Conservation (phyloP, 2,329 filamentous ascomycete species). For the Penicillium concentricum region DNA sequence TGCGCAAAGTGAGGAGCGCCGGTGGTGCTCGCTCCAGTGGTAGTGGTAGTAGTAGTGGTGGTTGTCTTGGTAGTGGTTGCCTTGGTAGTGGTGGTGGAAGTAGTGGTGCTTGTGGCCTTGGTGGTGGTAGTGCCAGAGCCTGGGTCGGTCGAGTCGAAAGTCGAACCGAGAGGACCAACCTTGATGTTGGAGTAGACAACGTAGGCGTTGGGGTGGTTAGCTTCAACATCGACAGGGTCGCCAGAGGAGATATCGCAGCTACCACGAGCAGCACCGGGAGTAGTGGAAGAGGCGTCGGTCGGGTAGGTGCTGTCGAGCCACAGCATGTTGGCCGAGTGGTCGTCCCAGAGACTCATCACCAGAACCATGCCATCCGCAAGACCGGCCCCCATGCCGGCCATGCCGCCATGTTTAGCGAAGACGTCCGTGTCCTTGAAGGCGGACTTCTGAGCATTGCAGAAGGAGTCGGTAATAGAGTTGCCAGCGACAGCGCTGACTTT, state of each 20-base stretch:
- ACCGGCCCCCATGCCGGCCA: constrained; percentile 31
- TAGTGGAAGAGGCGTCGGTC: constrained; percentile 40
- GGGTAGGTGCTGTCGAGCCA: constrained; percentile 71
- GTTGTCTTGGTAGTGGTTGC: constrained; percentile 10
- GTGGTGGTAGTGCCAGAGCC: constrained; percentile 13
- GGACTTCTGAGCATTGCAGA: constrained; percentile 57
- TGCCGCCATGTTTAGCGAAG: constrained; percentile 56
- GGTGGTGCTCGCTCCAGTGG: constrained; percentile 7
- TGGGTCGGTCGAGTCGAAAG: constrained; percentile 33
- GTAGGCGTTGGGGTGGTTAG: constrained; percentile 46
- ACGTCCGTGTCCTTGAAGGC: constrained; percentile 55
- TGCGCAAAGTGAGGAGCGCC: constrained; percentile 28
- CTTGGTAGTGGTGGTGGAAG: neutral
- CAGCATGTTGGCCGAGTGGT: constrained; percentile 67
- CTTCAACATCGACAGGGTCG: constrained; percentile 52
- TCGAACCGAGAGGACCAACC: constrained; percentile 57
- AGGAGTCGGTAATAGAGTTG: constrained; percentile 57
- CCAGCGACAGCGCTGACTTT: constrained; percentile 48
- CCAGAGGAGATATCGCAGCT: constrained; percentile 54
- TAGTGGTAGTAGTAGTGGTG: constrained; percentile 13
- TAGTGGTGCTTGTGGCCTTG: neutral
- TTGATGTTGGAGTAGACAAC: constrained; percentile 61
- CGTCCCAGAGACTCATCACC: constrained; percentile 61
- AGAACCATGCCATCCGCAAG: constrained; percentile 54
- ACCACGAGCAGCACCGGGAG: constrained; percentile 54